phyloP scores from a whole-genome alignment of 129 eudicot species.

The Logfia minima region DNA sequence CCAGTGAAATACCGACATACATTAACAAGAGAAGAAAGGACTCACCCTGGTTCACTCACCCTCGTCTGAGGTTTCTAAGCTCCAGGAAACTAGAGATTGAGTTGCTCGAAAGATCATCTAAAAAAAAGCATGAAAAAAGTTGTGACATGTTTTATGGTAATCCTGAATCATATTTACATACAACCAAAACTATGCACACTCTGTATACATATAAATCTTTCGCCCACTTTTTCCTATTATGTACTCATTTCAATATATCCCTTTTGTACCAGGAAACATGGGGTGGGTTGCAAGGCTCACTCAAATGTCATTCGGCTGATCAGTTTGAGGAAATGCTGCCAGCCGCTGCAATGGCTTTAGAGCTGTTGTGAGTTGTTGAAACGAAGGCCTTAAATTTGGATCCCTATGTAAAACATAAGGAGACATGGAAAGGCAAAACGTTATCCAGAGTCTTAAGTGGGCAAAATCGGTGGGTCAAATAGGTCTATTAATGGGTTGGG shows the following conservation, averaged over 20 bases:
- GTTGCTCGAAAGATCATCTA: not conserved
- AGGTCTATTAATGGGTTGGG: not conserved
- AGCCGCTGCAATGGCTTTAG: constrained; percentile 87
- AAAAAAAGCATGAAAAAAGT: constrained; percentile 14
- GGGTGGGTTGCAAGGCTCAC: constrained; percentile 36
- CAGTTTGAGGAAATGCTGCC: constrained; percentile 50
- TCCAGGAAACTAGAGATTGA: not conserved
- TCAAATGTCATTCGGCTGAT: constrained; percentile 47
- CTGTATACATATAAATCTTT: constrained; percentile 23
- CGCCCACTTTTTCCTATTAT: constrained; percentile 26
- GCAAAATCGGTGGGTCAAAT: not conserved
- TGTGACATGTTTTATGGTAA: constrained; percentile 1
- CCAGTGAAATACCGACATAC: not conserved
- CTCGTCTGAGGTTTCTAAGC: constrained; percentile 5
- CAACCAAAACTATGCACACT: constrained; percentile 31
- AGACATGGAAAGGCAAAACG: not conserved
- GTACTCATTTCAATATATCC: constrained; percentile 28
- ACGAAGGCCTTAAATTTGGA: constrained; percentile 92
- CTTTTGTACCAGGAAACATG: constrained; percentile 29
- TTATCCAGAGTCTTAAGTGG: not conserved
- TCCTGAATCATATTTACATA: constrained; percentile 25
- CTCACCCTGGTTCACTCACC: not conserved
- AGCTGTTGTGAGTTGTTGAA: constrained; percentile 81
- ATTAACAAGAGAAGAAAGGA: not conserved
- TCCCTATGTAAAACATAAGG: constrained; percentile 46